Conservation (phyloP, 2,329 filamentous ascomycete genomes). For the Nectriaceae sp. region DNA sequence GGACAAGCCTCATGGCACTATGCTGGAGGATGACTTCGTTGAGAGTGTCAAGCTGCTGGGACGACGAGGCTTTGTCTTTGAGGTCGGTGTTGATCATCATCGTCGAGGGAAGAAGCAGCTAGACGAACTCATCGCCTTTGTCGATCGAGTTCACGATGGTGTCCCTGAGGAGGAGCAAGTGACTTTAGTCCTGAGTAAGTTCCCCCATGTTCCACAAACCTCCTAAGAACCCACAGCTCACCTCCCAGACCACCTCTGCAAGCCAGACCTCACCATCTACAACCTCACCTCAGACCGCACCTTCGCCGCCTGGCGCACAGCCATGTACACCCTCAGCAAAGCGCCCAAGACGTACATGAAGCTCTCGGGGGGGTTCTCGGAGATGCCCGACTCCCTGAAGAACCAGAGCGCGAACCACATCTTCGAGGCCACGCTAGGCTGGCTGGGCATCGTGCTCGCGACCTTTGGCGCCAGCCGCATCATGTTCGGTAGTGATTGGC, state of each 20-base stretch:
- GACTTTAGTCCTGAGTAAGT: constrained; percentile 70
- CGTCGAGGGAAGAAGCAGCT: constrained; percentile 74
- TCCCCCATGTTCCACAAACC: neutral
- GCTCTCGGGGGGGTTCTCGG: constrained; percentile 82
- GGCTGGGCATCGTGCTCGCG: constrained; percentile 71
- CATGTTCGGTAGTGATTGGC: constrained; percentile 96
- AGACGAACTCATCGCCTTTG: constrained; percentile 70
- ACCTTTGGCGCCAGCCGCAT: constrained; percentile 71
- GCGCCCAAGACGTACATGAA: constrained; percentile 79
- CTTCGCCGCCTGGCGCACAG: constrained; percentile 69
- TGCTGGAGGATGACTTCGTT: constrained; percentile 65
- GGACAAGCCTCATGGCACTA: constrained; percentile 68
- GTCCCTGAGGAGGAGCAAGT: constrained; percentile 62
- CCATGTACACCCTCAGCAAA: constrained; percentile 67
- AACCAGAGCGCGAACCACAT: constrained; percentile 54
- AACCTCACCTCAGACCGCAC: constrained; percentile 55
- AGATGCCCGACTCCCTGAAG: constrained; percentile 64
- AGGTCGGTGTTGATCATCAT: constrained; percentile 81
- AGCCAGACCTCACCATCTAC: constrained; percentile 72
- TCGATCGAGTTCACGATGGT: constrained; percentile 64
- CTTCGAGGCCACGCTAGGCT: constrained; percentile 65
- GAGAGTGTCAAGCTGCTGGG: constrained; percentile 67
- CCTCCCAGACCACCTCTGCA: constrained; percentile 78
- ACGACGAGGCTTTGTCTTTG: constrained; percentile 68
- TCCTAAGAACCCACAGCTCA: neutral